These are phyloP conservation scores for Chionographis japonica DNA, from an alignment of 106 monocot species.

Conservation along the genomic window DNA sequence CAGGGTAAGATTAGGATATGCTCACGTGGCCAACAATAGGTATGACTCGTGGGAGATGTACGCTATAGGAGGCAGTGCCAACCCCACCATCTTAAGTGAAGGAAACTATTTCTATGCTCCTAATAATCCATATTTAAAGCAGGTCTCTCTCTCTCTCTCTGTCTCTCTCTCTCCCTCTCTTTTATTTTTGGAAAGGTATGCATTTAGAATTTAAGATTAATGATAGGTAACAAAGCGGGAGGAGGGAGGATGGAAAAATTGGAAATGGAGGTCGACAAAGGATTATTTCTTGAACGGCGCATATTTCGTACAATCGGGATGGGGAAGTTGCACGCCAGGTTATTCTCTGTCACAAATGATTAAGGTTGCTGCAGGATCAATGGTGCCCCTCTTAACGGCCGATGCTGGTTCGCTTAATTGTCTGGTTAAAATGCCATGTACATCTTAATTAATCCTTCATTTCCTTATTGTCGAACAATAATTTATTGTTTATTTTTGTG, in stretches of 20 bases:
- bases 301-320: conserved; percentile 56
- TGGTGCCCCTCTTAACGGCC: conserved; percentile 37
- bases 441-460: not conserved
- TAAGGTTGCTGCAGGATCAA: conserved; percentile 12
- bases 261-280: conserved; percentile 57
- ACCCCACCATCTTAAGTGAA: conserved; percentile 57
- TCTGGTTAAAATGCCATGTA: conserved; percentile 26
- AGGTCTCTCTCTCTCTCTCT: conserved; percentile 7
- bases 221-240: conserved; percentile 50
- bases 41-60: conserved; percentile 54
- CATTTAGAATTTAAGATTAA: no score
- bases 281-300: conserved; percentile 46
- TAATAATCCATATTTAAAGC: conserved; percentile 9
- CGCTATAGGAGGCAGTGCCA: conserved; percentile 48
- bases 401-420: conserved; percentile 40
- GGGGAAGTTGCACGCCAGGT: conserved; percentile 27
- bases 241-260: conserved; percentile 32
- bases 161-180: no score
- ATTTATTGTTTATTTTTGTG: no score
- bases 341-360: conserved; percentile 28
- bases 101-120: conserved; percentile 47
- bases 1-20: conserved; percentile 49
- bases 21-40: conserved; percentile 55
- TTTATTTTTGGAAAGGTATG: no score
- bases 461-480: no score